These are phyloP conservation scores for Starmerella sirachaensis DNA, from an alignment of 805 yeast genomes.

Conservation along the genomic window DNA sequence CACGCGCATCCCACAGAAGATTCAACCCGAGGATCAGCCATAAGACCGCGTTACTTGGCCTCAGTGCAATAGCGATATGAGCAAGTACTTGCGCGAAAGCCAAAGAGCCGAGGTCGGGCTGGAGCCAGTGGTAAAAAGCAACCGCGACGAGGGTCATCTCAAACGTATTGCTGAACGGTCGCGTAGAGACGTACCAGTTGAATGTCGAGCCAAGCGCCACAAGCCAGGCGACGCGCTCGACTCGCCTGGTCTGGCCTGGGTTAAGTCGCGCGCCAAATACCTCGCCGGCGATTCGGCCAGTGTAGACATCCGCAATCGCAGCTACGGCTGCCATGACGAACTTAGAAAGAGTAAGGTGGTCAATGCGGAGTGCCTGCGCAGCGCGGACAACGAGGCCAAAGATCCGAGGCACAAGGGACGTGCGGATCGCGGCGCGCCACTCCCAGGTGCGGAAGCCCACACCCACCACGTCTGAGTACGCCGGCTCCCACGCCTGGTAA, in stretches of 20 bases:
- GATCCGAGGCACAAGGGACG: slow-evolving; percentile 67
- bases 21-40: slow-evolving; percentile 56
- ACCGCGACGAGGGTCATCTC: slow-evolving; percentile 61
- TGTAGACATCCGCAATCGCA: slow-evolving; percentile 54
- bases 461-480: slow-evolving; percentile 61
- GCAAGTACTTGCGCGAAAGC: slow-evolving; percentile 40
- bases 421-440: slow-evolving; percentile 66
- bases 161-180: slow-evolving; percentile 76
- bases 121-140: slow-evolving; percentile 64
- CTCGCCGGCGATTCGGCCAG: slow-evolving; percentile 37
- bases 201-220: slow-evolving; percentile 55
- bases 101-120: slow-evolving; percentile 26
- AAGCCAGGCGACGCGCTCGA: slow-evolving; percentile 29
- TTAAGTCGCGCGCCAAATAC: background rate
- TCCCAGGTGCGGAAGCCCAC: slow-evolving; percentile 91
- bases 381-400: slow-evolving; percentile 40
- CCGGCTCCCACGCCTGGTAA: slow-evolving; percentile 89
- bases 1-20: slow-evolving; percentile 14
- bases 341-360: slow-evolving; percentile 42
- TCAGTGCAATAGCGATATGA: slow-evolving; percentile 49
- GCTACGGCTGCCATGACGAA: slow-evolving; percentile 57
- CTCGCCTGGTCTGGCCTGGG: too few species aligned
- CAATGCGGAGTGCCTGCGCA: slow-evolving; percentile 28
- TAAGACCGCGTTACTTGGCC: slow-evolving; percentile 74
- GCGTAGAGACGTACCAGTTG: slow-evolving; percentile 67